phyloP scores from a whole-genome alignment of 805 yeast genomes.

The Spathaspora hagerdaliae region DNA sequence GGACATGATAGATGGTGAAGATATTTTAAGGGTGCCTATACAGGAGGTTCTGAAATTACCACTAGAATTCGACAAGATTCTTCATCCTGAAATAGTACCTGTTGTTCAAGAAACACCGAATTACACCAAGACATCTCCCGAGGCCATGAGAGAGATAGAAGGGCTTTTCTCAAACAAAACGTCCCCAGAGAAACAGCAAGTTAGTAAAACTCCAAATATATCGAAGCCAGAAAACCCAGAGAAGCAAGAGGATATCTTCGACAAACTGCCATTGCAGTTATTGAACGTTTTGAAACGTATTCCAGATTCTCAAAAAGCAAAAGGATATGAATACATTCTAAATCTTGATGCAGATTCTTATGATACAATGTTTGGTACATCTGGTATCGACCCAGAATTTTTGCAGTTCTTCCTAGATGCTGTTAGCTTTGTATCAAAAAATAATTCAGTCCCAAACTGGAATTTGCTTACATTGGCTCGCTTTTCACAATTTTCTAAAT shows the following conservation, averaged over 20 bases:
- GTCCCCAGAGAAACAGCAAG: not conserved
- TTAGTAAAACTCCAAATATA: not conserved
- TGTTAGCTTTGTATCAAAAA: constrained; percentile 13
- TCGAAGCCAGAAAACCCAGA: not conserved
- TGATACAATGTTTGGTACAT: constrained; percentile 27
- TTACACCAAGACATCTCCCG: not conserved
- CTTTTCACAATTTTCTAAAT: constrained; percentile 22
- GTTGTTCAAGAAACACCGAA: not conserved
- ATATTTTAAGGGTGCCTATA: constrained; percentile 24
- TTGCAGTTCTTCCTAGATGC: constrained; percentile 48
- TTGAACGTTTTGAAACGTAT: constrained; percentile 21
- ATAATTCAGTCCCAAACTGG: constrained; percentile 10
- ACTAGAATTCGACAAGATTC: constrained; percentile 16
- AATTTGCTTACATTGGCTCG: constrained; percentile 14
- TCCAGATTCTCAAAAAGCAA: constrained; percentile 19
- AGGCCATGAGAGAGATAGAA: constrained; percentile 11
- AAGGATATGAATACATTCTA: constrained; percentile 36
- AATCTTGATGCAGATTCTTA: constrained; percentile 20
- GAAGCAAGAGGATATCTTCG: constrained; percentile 3
- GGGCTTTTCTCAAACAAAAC: constrained; percentile 9
- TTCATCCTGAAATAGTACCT: not conserved
- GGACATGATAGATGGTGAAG: not conserved
- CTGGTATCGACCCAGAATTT: constrained; percentile 49
- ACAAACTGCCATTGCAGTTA: constrained; percentile 18
- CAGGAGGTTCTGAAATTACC: constrained; percentile 45